A percentile compares a stretch with the other conserved stretches of the same genome.
Conservation (phyloP, 1,284 basidiomycete genomes). For the Pisolithus thermaeus region DNA sequence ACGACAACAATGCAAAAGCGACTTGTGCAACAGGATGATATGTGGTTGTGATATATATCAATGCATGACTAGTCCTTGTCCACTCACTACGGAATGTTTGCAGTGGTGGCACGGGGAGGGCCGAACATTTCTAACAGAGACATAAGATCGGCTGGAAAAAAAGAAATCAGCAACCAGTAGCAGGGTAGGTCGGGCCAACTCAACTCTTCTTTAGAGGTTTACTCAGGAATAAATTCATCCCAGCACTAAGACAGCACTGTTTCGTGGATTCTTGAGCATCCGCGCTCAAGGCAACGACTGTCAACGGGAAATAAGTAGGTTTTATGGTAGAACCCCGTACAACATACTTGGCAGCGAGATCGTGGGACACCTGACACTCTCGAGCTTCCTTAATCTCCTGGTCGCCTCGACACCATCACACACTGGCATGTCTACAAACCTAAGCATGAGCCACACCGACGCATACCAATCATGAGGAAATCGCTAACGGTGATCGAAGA, state of each 20-base stretch:
- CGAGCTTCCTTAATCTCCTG: constrained; percentile 53
- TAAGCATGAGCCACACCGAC: not conserved
- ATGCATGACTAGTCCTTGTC: too few relatives aligned
- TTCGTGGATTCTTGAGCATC: constrained; percentile 73
- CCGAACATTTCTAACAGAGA: constrained; percentile 46
- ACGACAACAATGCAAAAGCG: too few relatives aligned
- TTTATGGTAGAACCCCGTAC: not conserved
- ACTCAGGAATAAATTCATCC: constrained; percentile 68
- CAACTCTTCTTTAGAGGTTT: constrained; percentile 61
- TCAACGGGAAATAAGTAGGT: not conserved
- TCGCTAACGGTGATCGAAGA: constrained; percentile 66
- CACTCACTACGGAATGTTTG: not conserved
- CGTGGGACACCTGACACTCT: constrained; percentile 46
- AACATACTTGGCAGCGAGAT: constrained; percentile 51
- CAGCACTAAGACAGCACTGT: constrained; percentile 63
- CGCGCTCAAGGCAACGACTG: constrained; percentile 65
- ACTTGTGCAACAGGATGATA: too few relatives aligned
- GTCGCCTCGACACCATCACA: constrained; percentile 70
- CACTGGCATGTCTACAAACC: constrained; percentile 59
- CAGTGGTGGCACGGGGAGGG: constrained; percentile 8
- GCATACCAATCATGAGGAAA: not conserved
- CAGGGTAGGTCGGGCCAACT: constrained; percentile 14
- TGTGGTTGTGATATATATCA: too few relatives aligned
- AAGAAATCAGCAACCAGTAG: not conserved
- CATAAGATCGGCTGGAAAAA: constrained; percentile 37